Conservation (phyloP, 352 stramenopile genomes). For the Globisporangium takayamanum region DNA sequence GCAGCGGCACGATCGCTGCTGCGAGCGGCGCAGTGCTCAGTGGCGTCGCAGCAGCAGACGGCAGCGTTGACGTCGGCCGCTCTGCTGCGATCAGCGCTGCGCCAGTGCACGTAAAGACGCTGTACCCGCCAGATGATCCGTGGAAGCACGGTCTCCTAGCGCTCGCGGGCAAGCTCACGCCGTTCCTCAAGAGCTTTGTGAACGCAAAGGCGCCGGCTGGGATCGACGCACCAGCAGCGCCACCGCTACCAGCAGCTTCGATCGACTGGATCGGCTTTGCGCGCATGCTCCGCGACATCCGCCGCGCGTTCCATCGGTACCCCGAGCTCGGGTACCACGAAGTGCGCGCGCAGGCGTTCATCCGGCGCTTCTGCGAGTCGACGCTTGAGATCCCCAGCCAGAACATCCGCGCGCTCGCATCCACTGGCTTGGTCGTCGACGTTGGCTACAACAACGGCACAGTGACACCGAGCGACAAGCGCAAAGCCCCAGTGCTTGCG, state of each 20-base stretch:
- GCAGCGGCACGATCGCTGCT: neutral
- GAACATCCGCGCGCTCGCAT: conserved; percentile 71
- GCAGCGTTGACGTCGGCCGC: neutral
- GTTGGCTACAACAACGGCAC: conserved; percentile 74
- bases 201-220: conserved; percentile 16
- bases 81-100: neutral
- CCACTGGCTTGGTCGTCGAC: conserved; percentile 88
- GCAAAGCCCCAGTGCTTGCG: conserved; percentile 80
- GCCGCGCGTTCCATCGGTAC: conserved; percentile 83
- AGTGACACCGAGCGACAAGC: conserved; percentile 37
- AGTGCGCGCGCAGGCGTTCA: conserved; percentile 78
- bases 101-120: conserved; percentile 22
- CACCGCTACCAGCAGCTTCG: neutral
- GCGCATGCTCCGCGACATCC: conserved; percentile 66
- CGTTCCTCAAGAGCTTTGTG: conserved; percentile 59
- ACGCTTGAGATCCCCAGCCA: conserved; percentile 68
- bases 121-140: conserved; percentile 60
- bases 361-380: conserved; percentile 78
- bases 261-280: conserved; percentile 68
- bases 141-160: conserved; percentile 59
- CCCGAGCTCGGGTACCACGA: conserved; percentile 92
- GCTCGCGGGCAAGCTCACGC: conserved; percentile 43
- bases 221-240: neutral
- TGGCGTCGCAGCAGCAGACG: neutral
- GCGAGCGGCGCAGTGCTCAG: neutral